Conservation (phyloP, 2,329 filamentous ascomycete species). For the Aureobasidium namibiae region DNA sequence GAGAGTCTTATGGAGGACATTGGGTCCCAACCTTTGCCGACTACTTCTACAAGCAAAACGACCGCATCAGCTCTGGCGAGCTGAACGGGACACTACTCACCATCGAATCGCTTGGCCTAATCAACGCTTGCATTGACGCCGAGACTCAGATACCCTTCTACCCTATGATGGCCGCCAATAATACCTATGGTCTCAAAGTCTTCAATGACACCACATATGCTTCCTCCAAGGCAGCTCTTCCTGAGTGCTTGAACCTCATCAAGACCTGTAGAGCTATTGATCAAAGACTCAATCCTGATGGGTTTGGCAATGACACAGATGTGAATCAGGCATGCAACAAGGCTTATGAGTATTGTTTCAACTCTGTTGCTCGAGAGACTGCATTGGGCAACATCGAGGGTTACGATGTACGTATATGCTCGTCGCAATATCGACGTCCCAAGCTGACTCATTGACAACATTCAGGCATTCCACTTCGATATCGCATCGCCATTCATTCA, state of each 20-base stretch:
- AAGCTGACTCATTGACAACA: not conserved
- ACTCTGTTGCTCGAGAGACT: not conserved
- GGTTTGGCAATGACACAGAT: not conserved
- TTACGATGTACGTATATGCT: not conserved
- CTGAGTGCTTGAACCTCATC: not conserved
- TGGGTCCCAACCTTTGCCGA: not conserved
- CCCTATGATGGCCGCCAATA: conserved; percentile 26
- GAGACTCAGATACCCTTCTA: conserved; percentile 33
- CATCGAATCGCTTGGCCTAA: conserved; percentile 47
- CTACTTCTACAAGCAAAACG: conserved; percentile 52
- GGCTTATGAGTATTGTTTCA: not conserved
- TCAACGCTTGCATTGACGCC: conserved; percentile 50
- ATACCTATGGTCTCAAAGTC: conserved; percentile 30
- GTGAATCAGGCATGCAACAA: not conserved
- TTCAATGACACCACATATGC: conserved; percentile 8
- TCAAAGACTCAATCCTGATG: not conserved
- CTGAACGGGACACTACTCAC: conserved; percentile 23
- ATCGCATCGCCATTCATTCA: not conserved
- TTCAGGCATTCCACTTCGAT: conserved; percentile 1
- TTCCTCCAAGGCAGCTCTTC: not conserved
- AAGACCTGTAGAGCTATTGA: not conserved
- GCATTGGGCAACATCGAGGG: not conserved
- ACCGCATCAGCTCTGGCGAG: conserved; percentile 37
- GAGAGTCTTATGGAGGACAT: conserved; percentile 1
- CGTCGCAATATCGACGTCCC: no score